Base-by-base conservation (phyloP, 495 filamentous ascomycete species). In the Aspergillus affinis region DNA sequence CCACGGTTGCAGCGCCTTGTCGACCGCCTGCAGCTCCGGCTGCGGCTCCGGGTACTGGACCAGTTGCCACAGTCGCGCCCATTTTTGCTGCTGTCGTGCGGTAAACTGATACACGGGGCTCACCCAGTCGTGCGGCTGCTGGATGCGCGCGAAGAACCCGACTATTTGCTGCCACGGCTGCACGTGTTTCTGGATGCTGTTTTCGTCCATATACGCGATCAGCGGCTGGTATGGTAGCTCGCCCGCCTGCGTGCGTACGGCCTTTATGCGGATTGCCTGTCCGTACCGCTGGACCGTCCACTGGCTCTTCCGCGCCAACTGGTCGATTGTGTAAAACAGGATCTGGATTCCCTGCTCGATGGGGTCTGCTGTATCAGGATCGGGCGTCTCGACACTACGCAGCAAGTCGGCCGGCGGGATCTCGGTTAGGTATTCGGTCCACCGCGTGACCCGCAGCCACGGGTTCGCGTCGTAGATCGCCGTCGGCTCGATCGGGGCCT, bases 171-270 rank as follows among this genome's bases (percentile, higher is more conserved):
- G 21, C 21, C 23, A 51, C 21, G 48, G 48, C 48, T 51, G 23
- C 12, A 51, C 21, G 23, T 51, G 21, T 23, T 51, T 51, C 48
- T 51, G 48, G 4, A 51, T 23, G 21, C 12, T 26, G 21, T 8
- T 18, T 18, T 23, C 48, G 21, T 51, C 21, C 12, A 51, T 18
- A 23, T 51, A 51, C 21, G 48, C 20, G 4, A 51, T 8, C 21
- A 51, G 48, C 6, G 21, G 48, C 48, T 51, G 49, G 49, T 51
- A 17, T 30, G 27, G 49, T 17, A 51, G 19, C 49, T 51, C 5
- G 49, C 49, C 23, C 15, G 21, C 49, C 49, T 30, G 23, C 20
- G 23, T 51, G 6, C 49, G 23, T 13, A 51, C 20, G 2, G 23
- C 13, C 20, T 51, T 17, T 17, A 51, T 51, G 13, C 13, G 23